Evolutionary conservation across 2,329 filamentous ascomycete genomes (phyloP), one percentile per base, ranked within the genome.

Genomic region (Aspergillus arachidicola): DNA sequence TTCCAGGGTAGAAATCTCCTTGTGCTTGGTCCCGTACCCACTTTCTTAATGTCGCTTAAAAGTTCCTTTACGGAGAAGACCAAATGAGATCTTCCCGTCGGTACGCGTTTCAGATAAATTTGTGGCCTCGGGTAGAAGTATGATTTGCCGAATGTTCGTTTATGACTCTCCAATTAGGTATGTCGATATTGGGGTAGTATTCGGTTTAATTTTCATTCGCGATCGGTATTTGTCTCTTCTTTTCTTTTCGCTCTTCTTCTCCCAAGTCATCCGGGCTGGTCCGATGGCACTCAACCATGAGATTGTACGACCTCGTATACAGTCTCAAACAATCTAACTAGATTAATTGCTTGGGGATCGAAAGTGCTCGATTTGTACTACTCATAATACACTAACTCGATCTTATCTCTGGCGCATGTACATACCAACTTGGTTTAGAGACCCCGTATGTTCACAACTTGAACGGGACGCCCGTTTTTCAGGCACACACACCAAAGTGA

Each of bases 91-190:
- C 57, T 50, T 48, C 43, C 43, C 28, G 36, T 41, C 32, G 45
- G 30, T 51, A 51, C 26, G 45, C 61, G 57, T 61, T 66, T 53
- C 57, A 59, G 60, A 58, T 59, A 50, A 19, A 59, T 59, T 51
- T n/a, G 30, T 28, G 26, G 56, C 56, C 32, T 46, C 41, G 56
- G 41, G 56, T 21, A 38, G 43, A 12, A n/a, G 30, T 34, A 9
- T 59, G 57, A 59, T 59, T 59, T 59, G 57, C 57, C 57, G 57
- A 59, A 21, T 38, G 30, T 38, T 50, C 32, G 51, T 38, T 23
- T 38, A 28, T 4, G 14, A 32, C 32, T 36, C 11, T 21, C 51
- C 51, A 55, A 55, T 55, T 3, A 55, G 34, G 3, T 32, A 30
- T 32, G 16, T 21, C 21, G 51, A 54, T 34, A 11, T 34, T 36